Base-by-base conservation (phyloP, 805 yeast species). In the Nakazawaea anatomiae region DNA sequence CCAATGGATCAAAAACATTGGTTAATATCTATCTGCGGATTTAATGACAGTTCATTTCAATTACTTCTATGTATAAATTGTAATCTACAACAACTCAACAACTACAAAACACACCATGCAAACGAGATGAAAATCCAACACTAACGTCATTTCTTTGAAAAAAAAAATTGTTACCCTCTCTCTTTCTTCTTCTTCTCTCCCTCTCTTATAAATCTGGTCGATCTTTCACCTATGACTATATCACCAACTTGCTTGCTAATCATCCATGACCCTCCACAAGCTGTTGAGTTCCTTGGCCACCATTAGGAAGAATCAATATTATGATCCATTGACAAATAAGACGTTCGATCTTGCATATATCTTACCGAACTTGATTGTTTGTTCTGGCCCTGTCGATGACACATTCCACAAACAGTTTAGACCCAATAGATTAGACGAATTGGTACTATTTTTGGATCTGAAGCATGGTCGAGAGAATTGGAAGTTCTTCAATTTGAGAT, bases 401-500 rank as follows among this genome's bases (percentile, higher is more conserved):
- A 63, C 57, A 32, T 67, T 76, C 4, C 70, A 74, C 50, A 59
- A 70, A 7, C 59, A 75, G 42, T 84, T 77, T 62, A 71, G 86
- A 44, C 80, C 82, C 55, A 72, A 76, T 35, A 64, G 48, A 34
- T 18, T 85, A 1, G 56, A 58, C 0, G 82, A 80, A 45, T 65
- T 90, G 29, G 66, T 80, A 0, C 62, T 65, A 28, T 79, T 74
- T 55, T 66, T 87, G 40, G 66, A 74, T 36, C 29, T 55, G 4
- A 58, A 71, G 30, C 85, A 84, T 61, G 78, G 75, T 0, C 53
- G 55, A 11, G 57, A 61, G 3, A 65, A 77, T 46, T 91, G 97
- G 97, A 77, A 73, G 56, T 67, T 90, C 1, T 84, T 85, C 77
- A 88, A 88, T 60, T 72, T 90, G 35, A 72, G 90, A 54, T 80